Evolutionary conservation across 2,329 filamentous ascomycete genomes (phyloP).

Genomic region (Trichophyton verrucosum): DNA sequence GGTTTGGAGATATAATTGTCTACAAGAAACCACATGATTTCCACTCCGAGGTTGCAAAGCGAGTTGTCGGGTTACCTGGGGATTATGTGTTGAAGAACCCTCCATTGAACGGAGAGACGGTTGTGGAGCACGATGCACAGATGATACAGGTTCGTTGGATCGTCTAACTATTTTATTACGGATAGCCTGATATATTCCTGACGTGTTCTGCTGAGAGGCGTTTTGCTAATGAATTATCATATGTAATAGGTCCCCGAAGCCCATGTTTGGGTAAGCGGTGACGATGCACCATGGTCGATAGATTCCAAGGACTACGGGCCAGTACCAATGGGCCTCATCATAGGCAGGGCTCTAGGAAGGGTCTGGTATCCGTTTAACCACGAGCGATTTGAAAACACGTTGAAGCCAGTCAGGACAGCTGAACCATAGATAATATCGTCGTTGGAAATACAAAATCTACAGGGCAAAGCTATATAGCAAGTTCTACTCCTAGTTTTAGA

Average conservation of each 20-base stretch:
- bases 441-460: conserved; percentile 12
- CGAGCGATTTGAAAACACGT: conserved; percentile 27
- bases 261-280: conserved; percentile 82
- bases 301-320: conserved; percentile 84
- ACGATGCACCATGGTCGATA: conserved; percentile 71
- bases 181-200: neutral
- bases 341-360: conserved; percentile 61
- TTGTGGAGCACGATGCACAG: conserved; percentile 19
- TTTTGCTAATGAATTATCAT: conserved; percentile 4
- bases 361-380: conserved; percentile 27
- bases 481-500: neutral
- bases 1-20: conserved; percentile 72
- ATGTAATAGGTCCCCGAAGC: conserved; percentile 62
- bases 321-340: conserved; percentile 69
- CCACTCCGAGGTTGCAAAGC: conserved; percentile 56
- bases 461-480: conserved; percentile 4
- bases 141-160: conserved; percentile 39
- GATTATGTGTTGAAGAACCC: conserved; percentile 40
- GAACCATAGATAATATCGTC: neutral
- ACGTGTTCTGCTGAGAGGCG: neutral
- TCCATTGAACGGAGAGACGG: conserved; percentile 23
- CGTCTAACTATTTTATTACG: neutral
- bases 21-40: conserved; percentile 62
- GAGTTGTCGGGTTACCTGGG: conserved; percentile 61
- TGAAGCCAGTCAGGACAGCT: conserved; percentile 16